Evolutionary conservation across 306 rosid species (phyloP).

Genomic region (Rosa rugosa): DNA sequence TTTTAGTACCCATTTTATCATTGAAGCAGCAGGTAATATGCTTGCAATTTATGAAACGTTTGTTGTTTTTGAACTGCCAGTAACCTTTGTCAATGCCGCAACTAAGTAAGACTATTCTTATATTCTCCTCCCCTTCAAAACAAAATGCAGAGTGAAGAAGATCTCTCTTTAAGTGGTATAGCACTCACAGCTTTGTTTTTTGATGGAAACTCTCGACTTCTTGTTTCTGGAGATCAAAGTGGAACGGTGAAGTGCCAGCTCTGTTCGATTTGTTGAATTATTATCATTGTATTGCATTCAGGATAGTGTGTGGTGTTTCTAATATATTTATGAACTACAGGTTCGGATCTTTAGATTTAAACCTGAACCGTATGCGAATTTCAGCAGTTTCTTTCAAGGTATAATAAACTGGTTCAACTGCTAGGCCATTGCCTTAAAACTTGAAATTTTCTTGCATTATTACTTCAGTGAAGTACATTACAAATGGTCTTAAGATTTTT

Average conservation of each 20-base stretch:
- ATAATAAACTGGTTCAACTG: slow-evolving; percentile 20
- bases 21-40: slow-evolving; percentile 75
- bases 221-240: slow-evolving; percentile 86
- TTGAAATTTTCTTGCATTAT: not conserved
- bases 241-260: slow-evolving; percentile 64
- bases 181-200: slow-evolving; percentile 71
- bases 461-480: slow-evolving; percentile 9
- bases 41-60: not conserved
- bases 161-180: slow-evolving; percentile 66
- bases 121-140: not conserved
- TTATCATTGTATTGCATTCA: not conserved
- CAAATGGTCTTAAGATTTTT: slow-evolving; percentile 18
- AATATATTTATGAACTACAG: slow-evolving; percentile 37
- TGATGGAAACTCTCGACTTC: slow-evolving; percentile 46
- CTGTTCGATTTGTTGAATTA: not conserved
- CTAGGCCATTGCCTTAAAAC: slow-evolving; percentile 15
- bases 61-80: not conserved
- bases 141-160: slow-evolving; percentile 72
- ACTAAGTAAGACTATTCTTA: not conserved
- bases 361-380: slow-evolving; percentile 68
- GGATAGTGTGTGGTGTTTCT: slow-evolving; percentile 16
- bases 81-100: not conserved
- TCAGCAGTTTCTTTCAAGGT: slow-evolving; percentile 71
- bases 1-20: slow-evolving; percentile 60
- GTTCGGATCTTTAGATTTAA: slow-evolving; percentile 74